Percentiles rank a stretch among this genome's conserved stretches.
Conservation (phyloP, 2,329 filamentous ascomycete genomes). For the Plectosphaerella plurivora region DNA sequence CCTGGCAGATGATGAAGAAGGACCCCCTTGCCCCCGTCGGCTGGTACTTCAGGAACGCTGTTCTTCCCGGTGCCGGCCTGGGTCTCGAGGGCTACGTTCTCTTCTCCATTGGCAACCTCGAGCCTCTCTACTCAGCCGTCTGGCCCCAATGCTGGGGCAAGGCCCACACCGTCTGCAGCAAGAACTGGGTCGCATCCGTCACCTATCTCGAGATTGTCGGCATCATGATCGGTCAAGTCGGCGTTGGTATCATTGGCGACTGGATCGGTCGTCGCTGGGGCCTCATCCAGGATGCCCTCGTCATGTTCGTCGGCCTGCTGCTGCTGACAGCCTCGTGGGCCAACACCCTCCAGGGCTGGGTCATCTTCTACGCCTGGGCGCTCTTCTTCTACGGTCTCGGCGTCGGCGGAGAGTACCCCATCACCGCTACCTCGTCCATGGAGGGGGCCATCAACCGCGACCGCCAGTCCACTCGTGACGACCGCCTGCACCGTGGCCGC, state of each 20-base stretch:
- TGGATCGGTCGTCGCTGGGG: constrained; percentile 91
- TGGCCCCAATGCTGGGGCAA: constrained; percentile 78
- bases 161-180: constrained; percentile 58
- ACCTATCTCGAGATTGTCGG: constrained; percentile 91
- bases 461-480: constrained; percentile 83
- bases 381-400: constrained; percentile 72
- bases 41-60: constrained; percentile 86
- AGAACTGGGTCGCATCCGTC: constrained; percentile 78
- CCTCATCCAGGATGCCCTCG: constrained; percentile 86
- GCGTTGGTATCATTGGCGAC: constrained; percentile 68
- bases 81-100: constrained; percentile 93
- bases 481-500: constrained; percentile 90
- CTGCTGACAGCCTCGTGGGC: constrained; percentile 94
- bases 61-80: constrained; percentile 87
- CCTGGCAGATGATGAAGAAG: constrained; percentile 78
- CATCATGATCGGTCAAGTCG: constrained; percentile 90
- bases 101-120: constrained; percentile 93
- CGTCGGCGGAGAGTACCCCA: constrained; percentile 87
- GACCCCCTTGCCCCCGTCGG: constrained; percentile 80
- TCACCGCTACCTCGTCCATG: constrained; percentile 94
- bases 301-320: constrained; percentile 91
- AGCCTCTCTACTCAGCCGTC: constrained; percentile 70
- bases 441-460: constrained; percentile 84
- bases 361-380: constrained; percentile 94
- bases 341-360: constrained; percentile 82